Conservation (phyloP, 2,329 filamentous ascomycete species). For the Stemphylium lycopersici region DNA sequence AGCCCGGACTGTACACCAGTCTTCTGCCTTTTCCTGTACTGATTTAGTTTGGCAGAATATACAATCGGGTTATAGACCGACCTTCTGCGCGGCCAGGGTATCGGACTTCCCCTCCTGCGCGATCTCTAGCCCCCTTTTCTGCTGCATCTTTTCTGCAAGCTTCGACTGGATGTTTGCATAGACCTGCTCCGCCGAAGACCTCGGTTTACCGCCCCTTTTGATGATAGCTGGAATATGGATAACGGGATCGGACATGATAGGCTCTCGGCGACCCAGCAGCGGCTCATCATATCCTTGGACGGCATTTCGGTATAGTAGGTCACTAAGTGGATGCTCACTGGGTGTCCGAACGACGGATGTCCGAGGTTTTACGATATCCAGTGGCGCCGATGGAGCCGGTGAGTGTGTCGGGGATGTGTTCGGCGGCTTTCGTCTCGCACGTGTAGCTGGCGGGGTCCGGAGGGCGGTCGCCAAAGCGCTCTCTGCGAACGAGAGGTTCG, state of each 20-base stretch:
- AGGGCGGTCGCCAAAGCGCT: conserved; percentile 9
- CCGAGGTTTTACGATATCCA: not conserved
- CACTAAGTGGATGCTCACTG: not conserved
- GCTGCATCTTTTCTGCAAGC: not conserved
- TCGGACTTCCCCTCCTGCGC: not conserved
- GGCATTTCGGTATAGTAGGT: conserved; percentile 3
- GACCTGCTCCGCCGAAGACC: conserved; percentile 4
- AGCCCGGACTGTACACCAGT: conserved; percentile 7
- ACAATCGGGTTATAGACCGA: not conserved
- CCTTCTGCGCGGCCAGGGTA: not conserved
- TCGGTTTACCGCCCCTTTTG: conserved; percentile 5
- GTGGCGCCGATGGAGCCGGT: not conserved
- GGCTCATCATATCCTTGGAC: conserved; percentile 19
- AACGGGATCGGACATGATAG: conserved; percentile 14
- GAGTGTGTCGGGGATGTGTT: not conserved
- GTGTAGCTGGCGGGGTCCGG: conserved; percentile 1
- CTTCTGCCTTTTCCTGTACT: not conserved
- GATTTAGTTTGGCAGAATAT: not conserved
- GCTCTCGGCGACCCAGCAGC: conserved; percentile 17
- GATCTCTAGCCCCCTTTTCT: not conserved
- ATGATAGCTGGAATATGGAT: conserved; percentile 16
- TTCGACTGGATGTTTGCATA: conserved; percentile 6
- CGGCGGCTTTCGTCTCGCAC: conserved; percentile 1
- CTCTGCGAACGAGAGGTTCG: conserved; percentile 12
- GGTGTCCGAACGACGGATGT: not conserved